Evolutionary conservation across 768 basidiomycete genomes (phyloP).

Genomic region (Amanita rubescens): DNA sequence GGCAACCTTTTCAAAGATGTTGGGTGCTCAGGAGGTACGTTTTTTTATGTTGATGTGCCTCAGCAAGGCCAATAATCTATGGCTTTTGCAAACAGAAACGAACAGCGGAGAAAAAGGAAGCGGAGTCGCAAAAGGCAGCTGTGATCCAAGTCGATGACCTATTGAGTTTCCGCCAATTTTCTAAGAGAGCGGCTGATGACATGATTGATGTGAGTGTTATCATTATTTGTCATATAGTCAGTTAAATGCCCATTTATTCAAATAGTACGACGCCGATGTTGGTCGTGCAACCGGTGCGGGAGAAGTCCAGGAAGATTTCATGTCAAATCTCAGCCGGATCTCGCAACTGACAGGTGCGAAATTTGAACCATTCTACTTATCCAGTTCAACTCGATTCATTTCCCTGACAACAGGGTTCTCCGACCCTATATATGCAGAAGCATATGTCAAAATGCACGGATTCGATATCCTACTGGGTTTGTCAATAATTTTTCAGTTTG

Average conservation of each 20-base stretch:
- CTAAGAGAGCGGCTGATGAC: conserved; percentile 82
- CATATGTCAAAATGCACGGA: conserved; percentile 94
- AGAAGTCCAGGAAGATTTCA: conserved; percentile 85
- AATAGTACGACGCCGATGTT: conserved; percentile 82
- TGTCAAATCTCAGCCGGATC: conserved; percentile 89
- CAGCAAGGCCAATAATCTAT: neutral
- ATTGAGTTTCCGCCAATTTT: conserved; percentile 88
- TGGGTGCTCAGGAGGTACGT: conserved; percentile 84
- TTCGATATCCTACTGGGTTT: conserved; percentile 91
- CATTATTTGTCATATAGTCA: neutral
- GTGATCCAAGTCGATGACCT: conserved; percentile 92
- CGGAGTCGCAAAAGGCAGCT: conserved; percentile 56
- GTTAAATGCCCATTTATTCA: conserved; percentile 7
- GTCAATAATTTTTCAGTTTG: no score
- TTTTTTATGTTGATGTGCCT: neutral
- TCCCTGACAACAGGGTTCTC: conserved; percentile 65
- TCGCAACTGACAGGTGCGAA: conserved; percentile 81
- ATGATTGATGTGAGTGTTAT: conserved; percentile 53
- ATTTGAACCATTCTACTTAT: neutral
- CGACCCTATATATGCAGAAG: conserved; percentile 97
- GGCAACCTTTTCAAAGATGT: conserved; percentile 89
- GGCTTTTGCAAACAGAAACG: conserved; percentile 51
- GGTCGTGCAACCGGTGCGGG: conserved; percentile 81
- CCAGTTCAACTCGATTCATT: neutral
- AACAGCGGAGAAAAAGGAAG: conserved; percentile 83